These are phyloP conservation scores for Saussurea involucrata DNA, from an alignment of 129 eudicot genomes.

Conservation along the genomic window DNA sequence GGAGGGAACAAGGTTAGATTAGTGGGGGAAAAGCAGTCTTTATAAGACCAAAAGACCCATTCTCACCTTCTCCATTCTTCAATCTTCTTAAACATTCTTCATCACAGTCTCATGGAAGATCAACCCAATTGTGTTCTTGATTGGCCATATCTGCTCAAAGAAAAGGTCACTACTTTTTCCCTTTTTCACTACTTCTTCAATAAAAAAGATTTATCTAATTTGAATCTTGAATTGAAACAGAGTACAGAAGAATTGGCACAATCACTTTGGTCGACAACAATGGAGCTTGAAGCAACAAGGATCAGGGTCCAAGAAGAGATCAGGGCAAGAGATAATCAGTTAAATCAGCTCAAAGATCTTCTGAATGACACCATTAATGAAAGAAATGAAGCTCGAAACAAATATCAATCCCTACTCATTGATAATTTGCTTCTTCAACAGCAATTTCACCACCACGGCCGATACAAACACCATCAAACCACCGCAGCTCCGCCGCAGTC, in stretches of 20 bases:
- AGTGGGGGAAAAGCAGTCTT: conserved; percentile 8
- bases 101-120: conserved; percentile 40
- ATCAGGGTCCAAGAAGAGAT: conserved; percentile 57
- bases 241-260: conserved; percentile 52
- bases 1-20: neutral
- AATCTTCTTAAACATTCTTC: conserved; percentile 7
- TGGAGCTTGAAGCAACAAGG: conserved; percentile 72
- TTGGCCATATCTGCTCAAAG: conserved; percentile 49
- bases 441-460: conserved; percentile 23
- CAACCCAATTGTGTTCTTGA: conserved; percentile 36
- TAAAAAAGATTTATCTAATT: neutral
- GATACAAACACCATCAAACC: conserved; percentile 3
- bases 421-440: conserved; percentile 54
- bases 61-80: neutral
- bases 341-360: conserved; percentile 41
- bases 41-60: conserved; percentile 20
- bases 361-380: conserved; percentile 47
- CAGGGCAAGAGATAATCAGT: conserved; percentile 47
- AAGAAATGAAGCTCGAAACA: conserved; percentile 60
- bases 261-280: conserved; percentile 44
- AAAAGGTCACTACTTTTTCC: conserved; percentile 42
- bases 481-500: conserved; percentile 36
- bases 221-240: conserved; percentile 35
- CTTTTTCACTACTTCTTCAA: neutral
- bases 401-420: conserved; percentile 33